Conservation (phyloP, 116 monocot species). For the Dioscorea cayenensis region DNA sequence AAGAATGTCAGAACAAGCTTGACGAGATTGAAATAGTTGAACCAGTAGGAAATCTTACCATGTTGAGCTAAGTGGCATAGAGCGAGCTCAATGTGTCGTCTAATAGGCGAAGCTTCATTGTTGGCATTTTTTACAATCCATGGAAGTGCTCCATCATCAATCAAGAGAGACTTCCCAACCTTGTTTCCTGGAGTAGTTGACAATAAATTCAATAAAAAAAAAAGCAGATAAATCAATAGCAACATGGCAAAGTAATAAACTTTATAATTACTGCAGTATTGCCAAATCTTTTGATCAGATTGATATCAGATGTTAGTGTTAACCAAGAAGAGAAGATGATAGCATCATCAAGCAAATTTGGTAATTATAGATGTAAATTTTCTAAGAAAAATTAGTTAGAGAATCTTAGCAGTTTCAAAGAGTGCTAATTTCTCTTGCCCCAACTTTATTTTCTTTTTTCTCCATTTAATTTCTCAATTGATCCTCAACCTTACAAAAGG, state of each 20-base stretch:
- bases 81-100: conserved; percentile 93
- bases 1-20: conserved; percentile 4
- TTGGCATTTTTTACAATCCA: conserved; percentile 96
- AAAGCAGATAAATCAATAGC: background rate
- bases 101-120: conserved; percentile 72
- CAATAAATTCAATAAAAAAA: background rate
- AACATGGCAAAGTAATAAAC: background rate
- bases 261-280: too few species aligned
- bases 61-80: conserved; percentile 94
- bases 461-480: too few species aligned
- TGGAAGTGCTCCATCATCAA: conserved; percentile 88
- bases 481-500: too few species aligned
- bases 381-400: too few species aligned
- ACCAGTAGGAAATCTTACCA: conserved; percentile 29
- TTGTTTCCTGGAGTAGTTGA: conserved; percentile 48
- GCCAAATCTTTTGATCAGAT: too few species aligned
- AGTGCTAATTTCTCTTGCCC: too few species aligned
- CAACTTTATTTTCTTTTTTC: too few species aligned
- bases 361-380: too few species aligned
- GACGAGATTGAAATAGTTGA: background rate
- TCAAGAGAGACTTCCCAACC: conserved; percentile 58
- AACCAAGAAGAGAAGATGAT: too few species aligned
- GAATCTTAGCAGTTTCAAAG: too few species aligned
- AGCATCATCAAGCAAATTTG: too few species aligned
- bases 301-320: too few species aligned